phyloP scores from a whole-genome alignment of 176 grass and related monocot species.

The Oryza longistaminata region DNA sequence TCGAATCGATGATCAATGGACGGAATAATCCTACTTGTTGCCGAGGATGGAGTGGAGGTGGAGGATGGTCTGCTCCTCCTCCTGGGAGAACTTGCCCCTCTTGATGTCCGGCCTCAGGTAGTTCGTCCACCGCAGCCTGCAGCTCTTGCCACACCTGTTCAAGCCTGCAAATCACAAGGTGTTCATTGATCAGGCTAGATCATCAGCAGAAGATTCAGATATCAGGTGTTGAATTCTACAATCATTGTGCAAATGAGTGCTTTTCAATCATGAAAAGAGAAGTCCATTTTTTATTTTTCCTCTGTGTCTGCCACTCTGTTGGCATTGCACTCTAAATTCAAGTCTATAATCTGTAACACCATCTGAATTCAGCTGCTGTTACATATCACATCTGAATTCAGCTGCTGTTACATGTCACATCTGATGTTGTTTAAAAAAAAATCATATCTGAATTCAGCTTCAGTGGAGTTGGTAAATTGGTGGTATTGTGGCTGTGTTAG shows the following conservation, averaged over 20 bases:
- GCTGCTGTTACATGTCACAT: too few relatives aligned
- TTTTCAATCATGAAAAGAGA: background rate
- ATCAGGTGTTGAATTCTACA: background rate
- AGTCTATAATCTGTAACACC: background rate
- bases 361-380: background rate
- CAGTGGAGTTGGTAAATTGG: background rate
- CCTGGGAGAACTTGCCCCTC: conserved; percentile 75
- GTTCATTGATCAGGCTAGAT: background rate
- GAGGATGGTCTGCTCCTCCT: conserved; percentile 81
- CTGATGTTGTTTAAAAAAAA: too few relatives aligned
- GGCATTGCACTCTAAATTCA: background rate
- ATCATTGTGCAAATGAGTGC: background rate
- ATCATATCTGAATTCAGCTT: too few relatives aligned
- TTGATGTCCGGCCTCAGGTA: conserved; percentile 88
- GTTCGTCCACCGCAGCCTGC: conserved; percentile 87
- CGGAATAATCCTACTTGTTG: conserved; percentile 56
- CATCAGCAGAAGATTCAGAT: background rate
- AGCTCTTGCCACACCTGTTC: conserved; percentile 89
- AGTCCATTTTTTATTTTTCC: too few relatives aligned
- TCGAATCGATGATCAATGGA: background rate
- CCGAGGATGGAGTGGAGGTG: conserved; percentile 74
- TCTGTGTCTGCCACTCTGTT: background rate
- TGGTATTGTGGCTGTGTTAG: too few relatives aligned
- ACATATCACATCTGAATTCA: background rate
- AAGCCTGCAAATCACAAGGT: conserved; percentile 48